Percentiles rank a stretch among this genome's conserved stretches.
Evolutionary conservation across 495 filamentous ascomycete genomes (phyloP).

Genomic region (Lophium mytilinum): DNA sequence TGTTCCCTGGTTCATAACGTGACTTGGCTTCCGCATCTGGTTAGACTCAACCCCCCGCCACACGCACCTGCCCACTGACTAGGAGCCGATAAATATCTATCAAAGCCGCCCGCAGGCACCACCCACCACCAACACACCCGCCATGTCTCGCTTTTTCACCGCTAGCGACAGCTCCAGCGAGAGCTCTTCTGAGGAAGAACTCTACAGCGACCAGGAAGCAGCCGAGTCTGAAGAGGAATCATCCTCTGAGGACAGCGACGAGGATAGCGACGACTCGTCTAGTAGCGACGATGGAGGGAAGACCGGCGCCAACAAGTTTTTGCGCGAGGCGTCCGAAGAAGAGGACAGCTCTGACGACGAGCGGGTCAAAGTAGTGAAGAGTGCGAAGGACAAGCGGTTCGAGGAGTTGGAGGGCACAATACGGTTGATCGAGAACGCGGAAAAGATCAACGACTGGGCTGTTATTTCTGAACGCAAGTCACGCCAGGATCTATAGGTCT

Average conservation of each 20-base stretch:
- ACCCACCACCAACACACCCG: constrained; percentile 21
- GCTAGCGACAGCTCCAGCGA: constrained; percentile 81
- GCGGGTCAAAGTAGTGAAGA: constrained; percentile 76
- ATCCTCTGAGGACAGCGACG: constrained; percentile 23
- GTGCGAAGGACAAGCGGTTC: constrained; percentile 91
- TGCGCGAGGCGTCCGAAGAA: constrained; percentile 56
- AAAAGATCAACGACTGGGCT: constrained; percentile 96
- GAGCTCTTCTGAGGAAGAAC: constrained; percentile 81
- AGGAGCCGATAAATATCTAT: too few relatives aligned
- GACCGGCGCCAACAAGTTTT: constrained; percentile 69
- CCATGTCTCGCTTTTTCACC: constrained; percentile 95
- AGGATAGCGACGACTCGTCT: constrained; percentile 31
- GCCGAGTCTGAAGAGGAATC: constrained; percentile 29
- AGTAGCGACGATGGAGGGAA: constrained; percentile 58
- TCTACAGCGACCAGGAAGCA: constrained; percentile 61
- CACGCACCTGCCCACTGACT: neutral
- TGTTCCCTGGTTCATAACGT: too few relatives aligned
- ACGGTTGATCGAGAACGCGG: constrained; percentile 83
- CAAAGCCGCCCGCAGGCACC: neutral
- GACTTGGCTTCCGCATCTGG: neutral
- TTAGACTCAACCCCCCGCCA: neutral
- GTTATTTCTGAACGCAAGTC: constrained; percentile 77
- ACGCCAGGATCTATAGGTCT: neutral
- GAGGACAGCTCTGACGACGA: constrained; percentile 73
- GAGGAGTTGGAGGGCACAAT: constrained; percentile 90